Evolutionary conservation across 2,329 filamentous ascomycete species (phyloP).

Genomic region (Calonectria crousiana): DNA sequence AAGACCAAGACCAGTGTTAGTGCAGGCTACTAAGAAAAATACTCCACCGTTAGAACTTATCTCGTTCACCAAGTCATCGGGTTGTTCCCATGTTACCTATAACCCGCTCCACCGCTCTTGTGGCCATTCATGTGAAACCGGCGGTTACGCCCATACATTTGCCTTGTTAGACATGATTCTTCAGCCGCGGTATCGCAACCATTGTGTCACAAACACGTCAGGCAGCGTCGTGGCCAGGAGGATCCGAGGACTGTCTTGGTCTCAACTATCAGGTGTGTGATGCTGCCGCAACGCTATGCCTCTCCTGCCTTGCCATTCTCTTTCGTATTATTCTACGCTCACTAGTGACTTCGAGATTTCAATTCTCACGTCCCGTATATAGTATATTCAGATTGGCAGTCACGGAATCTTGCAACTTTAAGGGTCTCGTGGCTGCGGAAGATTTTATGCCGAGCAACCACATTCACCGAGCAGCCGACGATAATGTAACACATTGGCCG

Average conservation of each 20-base stretch:
- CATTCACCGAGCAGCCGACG: not conserved
- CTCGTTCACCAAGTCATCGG: not conserved
- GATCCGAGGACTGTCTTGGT: not conserved
- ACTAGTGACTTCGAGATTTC: not conserved
- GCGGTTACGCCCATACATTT: no score
- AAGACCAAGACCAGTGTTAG: not conserved
- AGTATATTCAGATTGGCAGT: no score
- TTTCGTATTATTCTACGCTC: not conserved
- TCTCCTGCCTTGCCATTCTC: not conserved
- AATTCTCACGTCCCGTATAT: not conserved
- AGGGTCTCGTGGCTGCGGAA: not conserved
- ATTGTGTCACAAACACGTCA: not conserved
- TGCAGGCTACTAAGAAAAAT: not conserved
- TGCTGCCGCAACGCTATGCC: not conserved
- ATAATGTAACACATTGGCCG: not conserved
- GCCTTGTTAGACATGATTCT: not conserved
- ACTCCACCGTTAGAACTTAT: not conserved
- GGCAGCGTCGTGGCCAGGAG: not conserved
- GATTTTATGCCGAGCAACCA: not conserved
- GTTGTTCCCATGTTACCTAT: not conserved
- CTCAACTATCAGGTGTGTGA: no score
- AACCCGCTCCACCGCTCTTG: not conserved
- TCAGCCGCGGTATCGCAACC: not conserved
- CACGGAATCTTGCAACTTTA: not conserved
- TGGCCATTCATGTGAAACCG: not conserved